Evolutionary conservation across 768 basidiomycete species (phyloP), one percentile per base, ranked within the genome.

Genomic region (Naganishia vishniacii): DNA sequence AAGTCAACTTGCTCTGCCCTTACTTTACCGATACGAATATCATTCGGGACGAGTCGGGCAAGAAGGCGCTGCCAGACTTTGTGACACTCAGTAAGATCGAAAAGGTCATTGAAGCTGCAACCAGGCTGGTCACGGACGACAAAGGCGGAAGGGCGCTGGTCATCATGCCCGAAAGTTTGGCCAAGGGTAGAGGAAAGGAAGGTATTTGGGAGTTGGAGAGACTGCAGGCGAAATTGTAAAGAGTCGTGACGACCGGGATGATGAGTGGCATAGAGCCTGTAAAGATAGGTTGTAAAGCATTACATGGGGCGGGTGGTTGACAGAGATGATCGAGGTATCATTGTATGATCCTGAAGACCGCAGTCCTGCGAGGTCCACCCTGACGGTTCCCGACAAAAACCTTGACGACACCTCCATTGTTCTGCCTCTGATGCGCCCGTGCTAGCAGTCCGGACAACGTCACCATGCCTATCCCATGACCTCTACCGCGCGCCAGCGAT

Each of bases 401-500:
- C 34, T 41, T 56, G 13, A 60, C 16, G 62, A 37, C 29, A 48
- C 51, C 29, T 59, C 59, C 41, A 47, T 44, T 31, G 34, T 40
- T 59, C 48, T 56, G 32, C 67, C 41, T 18, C 1, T 15, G 48
- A 3, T 20, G 13, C 7, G 23, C 34, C 29, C 51, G 8, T 42
- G 62, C 20, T 20, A 58, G 44, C 13, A 49, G 42, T n/a, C 34
- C 44, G 9, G 44, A 49, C 20, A 92, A 72, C 3, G 88, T 80
- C 18, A 97, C 77, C 0, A 86, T 84, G 18, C 86, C 94, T 13
- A 95, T 81, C 2, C 84, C 92, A 69, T 84, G 84, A 0, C 89
- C 91, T 64, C 83, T 79, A 0, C 93, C 93, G 29, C 85, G 82
- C 0, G 84, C 81, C 8, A 97, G 81, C 1, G 92, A 93, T 73